Evolutionary conservation across 768 basidiomycete genomes (phyloP).

Genomic region (Boletus pseudo-olivaceus): DNA sequence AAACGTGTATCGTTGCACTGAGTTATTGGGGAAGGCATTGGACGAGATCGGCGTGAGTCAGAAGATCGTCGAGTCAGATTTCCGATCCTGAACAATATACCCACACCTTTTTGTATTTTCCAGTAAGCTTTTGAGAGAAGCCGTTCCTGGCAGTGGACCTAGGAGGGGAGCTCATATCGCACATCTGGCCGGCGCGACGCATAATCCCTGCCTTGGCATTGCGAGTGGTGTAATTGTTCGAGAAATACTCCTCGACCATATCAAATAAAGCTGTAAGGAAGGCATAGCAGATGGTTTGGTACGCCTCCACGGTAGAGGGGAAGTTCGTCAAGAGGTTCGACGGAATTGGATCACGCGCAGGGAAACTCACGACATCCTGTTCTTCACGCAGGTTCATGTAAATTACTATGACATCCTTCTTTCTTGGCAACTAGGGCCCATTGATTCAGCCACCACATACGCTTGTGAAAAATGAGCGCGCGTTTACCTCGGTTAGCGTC

Average conservation of each 20-base stretch:
- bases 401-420: neutral
- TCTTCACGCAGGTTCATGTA: neutral
- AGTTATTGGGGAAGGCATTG: no score
- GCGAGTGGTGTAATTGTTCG: neutral
- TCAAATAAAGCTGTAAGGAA: constrained; percentile 17
- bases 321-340: constrained; percentile 10
- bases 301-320: neutral
- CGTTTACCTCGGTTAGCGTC: constrained; percentile 11
- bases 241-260: neutral
- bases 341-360: constrained; percentile 12
- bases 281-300: constrained; percentile 2
- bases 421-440: neutral
- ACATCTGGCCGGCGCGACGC: constrained; percentile 2
- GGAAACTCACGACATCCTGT: constrained; percentile 8
- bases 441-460: neutral
- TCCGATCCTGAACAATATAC: rapidly evolving
- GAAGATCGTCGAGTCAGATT: neutral
- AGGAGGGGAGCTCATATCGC: neutral
- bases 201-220: neutral
- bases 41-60: neutral
- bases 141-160: neutral
- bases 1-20: neutral
- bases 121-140: neutral
- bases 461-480: no score
- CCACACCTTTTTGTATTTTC: neutral